These are phyloP conservation scores for Conticribra guillardii DNA, from an alignment of 108 stramenopile species.

Conservation along the genomic window DNA sequence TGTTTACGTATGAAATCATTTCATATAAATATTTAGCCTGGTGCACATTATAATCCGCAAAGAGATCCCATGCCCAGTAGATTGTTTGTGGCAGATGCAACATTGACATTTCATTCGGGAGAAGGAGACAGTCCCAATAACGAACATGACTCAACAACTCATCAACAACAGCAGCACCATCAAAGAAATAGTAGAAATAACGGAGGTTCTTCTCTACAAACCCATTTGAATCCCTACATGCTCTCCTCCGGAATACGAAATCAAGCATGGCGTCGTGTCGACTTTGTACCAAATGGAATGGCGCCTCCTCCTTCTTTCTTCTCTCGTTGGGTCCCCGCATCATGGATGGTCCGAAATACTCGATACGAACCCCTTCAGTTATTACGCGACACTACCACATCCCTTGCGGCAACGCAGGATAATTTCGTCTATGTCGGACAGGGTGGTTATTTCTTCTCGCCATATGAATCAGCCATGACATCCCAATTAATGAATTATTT, in stretches of 20 bases:
- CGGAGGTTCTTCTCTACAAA: background rate
- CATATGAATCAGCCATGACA: constrained; percentile 27
- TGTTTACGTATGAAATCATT: background rate
- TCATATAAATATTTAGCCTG: constrained; percentile 27
- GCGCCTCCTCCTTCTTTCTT: constrained; percentile 33
- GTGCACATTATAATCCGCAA: constrained; percentile 49
- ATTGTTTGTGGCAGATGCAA: constrained; percentile 26
- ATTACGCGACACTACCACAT: constrained; percentile 12
- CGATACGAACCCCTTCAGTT: constrained; percentile 35
- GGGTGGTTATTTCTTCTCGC: constrained; percentile 51
- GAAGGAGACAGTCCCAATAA: background rate
- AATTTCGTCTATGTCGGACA: constrained; percentile 49
- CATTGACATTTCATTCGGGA: constrained; percentile 10
- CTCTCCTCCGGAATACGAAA: constrained; percentile 26
- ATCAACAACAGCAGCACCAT: background rate
- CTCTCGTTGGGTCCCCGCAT: constrained; percentile 15
- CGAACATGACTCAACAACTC: background rate
- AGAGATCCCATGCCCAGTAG: constrained; percentile 43
- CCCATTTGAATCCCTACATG: constrained; percentile 24
- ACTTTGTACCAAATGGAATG: constrained; percentile 23
- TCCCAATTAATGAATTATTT: constrained; percentile 38
- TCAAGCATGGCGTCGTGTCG: constrained; percentile 31
- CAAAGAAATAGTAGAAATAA: background rate
- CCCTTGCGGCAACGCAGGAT: constrained; percentile 25
- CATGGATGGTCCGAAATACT: background rate